These are phyloP conservation scores for Xylaria sp. DNA, from an alignment of 2,329 filamentous ascomycete genomes.

Conservation along the genomic window DNA sequence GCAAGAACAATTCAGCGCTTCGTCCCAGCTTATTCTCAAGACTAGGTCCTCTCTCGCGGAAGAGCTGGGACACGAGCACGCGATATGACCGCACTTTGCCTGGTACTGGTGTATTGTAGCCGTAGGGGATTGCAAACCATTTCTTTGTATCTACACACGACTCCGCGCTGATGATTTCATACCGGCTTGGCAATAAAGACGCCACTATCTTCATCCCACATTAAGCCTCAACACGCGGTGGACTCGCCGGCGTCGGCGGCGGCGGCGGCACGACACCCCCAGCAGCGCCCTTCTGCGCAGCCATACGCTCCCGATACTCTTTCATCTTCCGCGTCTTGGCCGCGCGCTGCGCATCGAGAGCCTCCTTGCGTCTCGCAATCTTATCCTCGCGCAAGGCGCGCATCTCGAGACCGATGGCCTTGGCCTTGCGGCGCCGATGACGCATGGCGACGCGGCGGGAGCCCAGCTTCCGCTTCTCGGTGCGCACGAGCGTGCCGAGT, in stretches of 20 bases:
- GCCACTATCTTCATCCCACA: neutral
- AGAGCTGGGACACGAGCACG: neutral
- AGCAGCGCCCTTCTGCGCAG: conserved; percentile 24
- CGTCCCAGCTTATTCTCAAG: neutral
- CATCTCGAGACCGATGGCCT: conserved; percentile 49
- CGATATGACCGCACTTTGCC: neutral
- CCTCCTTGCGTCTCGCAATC: conserved; percentile 49
- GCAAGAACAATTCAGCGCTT: neutral
- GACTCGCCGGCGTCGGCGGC: conserved; percentile 9
- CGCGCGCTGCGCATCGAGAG: conserved; percentile 44
- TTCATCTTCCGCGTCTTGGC: conserved; percentile 41
- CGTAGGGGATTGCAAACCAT: neutral
- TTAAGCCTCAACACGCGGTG: conserved; percentile 25
- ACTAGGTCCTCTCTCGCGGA: no score
- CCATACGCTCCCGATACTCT: conserved; percentile 42
- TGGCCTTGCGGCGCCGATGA: conserved; percentile 58
- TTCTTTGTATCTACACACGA: neutral
- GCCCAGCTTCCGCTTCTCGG: conserved; percentile 59
- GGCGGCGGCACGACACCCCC: conserved; percentile 10
- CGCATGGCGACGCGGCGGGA: conserved; percentile 61
- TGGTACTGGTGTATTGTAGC: neutral
- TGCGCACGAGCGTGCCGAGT: conserved; percentile 64
- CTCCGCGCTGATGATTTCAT: neutral
- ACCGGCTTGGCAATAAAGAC: neutral
- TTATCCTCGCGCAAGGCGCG: conserved; percentile 48